phyloP scores from a whole-genome alignment of 257 asterid genomes.

The Nicotiana undulata region DNA sequence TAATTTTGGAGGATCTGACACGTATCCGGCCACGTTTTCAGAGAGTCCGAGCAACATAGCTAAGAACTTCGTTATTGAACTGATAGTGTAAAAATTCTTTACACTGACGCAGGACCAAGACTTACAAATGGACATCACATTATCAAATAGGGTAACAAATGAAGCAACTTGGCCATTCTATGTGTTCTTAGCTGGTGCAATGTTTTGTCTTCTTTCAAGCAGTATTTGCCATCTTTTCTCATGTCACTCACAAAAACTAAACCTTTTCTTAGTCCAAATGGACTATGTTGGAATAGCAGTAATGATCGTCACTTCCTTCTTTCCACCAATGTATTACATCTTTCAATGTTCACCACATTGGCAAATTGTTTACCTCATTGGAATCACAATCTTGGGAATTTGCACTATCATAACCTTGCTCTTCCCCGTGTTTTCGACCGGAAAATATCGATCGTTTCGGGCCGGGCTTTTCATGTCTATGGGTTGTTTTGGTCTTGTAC shows the following conservation, averaged over 20 bases:
- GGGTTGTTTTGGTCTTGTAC: slow-evolving; percentile 79
- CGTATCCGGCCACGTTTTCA: too few species aligned
- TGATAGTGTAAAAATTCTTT: slow-evolving; percentile 15
- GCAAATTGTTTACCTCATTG: slow-evolving; percentile 12
- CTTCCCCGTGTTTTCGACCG: slow-evolving; percentile 59
- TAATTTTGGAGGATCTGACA: too few species aligned
- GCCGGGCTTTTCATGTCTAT: slow-evolving; percentile 64
- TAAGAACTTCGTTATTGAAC: too few species aligned
- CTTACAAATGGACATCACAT: slow-evolving; percentile 18
- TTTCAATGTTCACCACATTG: slow-evolving; percentile 11
- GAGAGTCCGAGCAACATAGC: too few species aligned
- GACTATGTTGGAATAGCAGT: slow-evolving; percentile 87
- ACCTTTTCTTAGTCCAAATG: slow-evolving; percentile 48
- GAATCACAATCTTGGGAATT: slow-evolving; percentile 57
- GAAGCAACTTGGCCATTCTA: slow-evolving; percentile 78
- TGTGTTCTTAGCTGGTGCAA: slow-evolving; percentile 64
- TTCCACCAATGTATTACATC: slow-evolving; percentile 17
- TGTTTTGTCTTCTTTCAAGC: slow-evolving; percentile 91
- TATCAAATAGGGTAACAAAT: slow-evolving; percentile 16
- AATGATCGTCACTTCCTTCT: slow-evolving; percentile 88
- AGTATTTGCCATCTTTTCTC: slow-evolving; percentile 80
- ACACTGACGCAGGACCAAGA: slow-evolving; percentile 29
- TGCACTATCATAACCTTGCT: slow-evolving; percentile 57
- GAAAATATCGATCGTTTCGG: slow-evolving; percentile 50
- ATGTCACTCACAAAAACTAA: slow-evolving; percentile 65